Conservation (phyloP, 129 eudicot species). For the Mikania micrantha region DNA sequence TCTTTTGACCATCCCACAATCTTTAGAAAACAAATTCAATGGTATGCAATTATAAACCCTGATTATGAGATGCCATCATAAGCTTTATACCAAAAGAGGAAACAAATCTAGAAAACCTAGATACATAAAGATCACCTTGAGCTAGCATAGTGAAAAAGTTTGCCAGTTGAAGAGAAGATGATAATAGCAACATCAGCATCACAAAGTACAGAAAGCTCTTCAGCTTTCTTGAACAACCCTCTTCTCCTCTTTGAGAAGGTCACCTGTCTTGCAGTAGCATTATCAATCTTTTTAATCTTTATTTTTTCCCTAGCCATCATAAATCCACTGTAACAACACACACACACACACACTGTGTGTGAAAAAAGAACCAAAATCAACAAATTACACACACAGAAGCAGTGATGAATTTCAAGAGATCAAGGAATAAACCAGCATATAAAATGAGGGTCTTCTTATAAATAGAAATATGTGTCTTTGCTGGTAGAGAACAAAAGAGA, state of each 20-base stretch:
- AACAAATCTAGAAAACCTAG: constrained; percentile 19
- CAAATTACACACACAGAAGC: neutral
- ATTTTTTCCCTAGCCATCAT: constrained; percentile 80
- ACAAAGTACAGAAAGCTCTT: constrained; percentile 79
- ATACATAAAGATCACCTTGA: constrained; percentile 34
- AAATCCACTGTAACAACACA: neutral
- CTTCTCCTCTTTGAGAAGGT: constrained; percentile 90
- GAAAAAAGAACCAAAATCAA: neutral
- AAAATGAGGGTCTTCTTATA: constrained; percentile 22
- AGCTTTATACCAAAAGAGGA: constrained; percentile 23
- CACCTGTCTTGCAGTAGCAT: constrained; percentile 81
- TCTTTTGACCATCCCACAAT: neutral
- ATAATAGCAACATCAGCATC: constrained; percentile 86
- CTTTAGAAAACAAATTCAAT: neutral
- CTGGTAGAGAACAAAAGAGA: constrained; percentile 13
- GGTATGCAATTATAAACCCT: constrained; percentile 1
- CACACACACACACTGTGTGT: constrained; percentile 4
- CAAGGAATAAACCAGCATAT: constrained; percentile 46
- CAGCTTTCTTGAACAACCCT: constrained; percentile 90
- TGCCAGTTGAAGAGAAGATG: constrained; percentile 75
- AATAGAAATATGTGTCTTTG: constrained; percentile 21
- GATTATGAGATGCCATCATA: constrained; percentile 2
- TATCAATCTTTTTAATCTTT: constrained; percentile 78
- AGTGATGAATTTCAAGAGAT: constrained; percentile 7
- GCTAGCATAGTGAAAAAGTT: constrained; percentile 73